Conservation (phyloP, 2,329 filamentous ascomycete species). For the Zopfia rhizophila region DNA sequence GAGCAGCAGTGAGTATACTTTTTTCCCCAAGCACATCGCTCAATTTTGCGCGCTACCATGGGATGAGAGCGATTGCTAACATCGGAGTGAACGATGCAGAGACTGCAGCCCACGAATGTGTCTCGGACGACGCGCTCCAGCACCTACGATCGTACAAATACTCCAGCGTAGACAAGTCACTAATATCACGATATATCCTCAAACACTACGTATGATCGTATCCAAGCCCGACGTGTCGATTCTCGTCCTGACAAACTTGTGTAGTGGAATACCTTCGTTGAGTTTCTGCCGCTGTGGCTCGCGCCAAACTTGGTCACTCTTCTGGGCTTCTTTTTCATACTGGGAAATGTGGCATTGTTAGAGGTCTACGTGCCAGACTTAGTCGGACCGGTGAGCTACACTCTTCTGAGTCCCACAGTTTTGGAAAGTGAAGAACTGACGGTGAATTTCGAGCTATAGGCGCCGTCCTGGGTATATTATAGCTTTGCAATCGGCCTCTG, state of each 20-base stretch:
- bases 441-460: conserved; percentile 59
- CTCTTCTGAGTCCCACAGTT: background rate
- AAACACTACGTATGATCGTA: conserved; percentile 83
- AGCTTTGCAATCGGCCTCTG: conserved; percentile 96
- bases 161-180: conserved; percentile 94
- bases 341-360: conserved; percentile 81
- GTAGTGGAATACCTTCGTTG: conserved; percentile 97
- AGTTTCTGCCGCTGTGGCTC: conserved; percentile 92
- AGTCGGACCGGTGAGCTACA: conserved; percentile 78
- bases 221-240: conserved; percentile 5
- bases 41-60: conserved; percentile 5
- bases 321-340: conserved; percentile 92
- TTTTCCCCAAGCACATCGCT: background rate
- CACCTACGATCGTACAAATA: conserved; percentile 98
- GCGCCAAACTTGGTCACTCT: conserved; percentile 98
- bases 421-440: no score
- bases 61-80: conserved; percentile 23
- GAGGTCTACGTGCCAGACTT: conserved; percentile 88
- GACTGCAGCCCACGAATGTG: conserved; percentile 72
- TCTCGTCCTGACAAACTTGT: conserved; percentile 33
- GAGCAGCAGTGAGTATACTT: conserved; percentile 42
- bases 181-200: conserved; percentile 91
- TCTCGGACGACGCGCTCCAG: conserved; percentile 89
- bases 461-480: conserved; percentile 91
- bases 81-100: conserved; percentile 50